Conservation (phyloP, 2,329 filamentous ascomycete genomes). For the Drechslerella dactyloides region DNA sequence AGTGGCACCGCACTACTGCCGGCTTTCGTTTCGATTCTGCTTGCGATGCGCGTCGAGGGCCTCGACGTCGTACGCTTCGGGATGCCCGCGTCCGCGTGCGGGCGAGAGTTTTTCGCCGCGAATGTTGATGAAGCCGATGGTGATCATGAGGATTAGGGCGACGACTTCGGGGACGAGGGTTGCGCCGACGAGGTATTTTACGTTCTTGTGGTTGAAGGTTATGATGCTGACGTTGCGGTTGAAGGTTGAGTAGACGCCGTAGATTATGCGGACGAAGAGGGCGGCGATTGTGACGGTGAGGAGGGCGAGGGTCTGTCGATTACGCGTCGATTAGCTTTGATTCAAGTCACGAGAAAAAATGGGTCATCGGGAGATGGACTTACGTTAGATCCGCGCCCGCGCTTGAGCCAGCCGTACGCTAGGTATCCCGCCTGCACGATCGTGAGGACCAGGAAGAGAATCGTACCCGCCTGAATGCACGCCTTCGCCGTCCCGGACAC, state of each 20-base stretch:
- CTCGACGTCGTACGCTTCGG: slow-evolving; percentile 31
- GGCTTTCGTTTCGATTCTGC: neutral
- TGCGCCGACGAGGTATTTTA: slow-evolving; percentile 42
- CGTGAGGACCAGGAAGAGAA: slow-evolving; percentile 39
- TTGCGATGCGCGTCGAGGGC: neutral
- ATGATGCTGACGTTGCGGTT: slow-evolving; percentile 32
- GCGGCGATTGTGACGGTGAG: slow-evolving; percentile 12
- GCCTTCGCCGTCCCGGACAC: slow-evolving; percentile 8
- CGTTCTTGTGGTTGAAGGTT: slow-evolving; percentile 5
- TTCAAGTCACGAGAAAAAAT: neutral
- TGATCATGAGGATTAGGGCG: slow-evolving; percentile 27
- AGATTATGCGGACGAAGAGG: slow-evolving; percentile 47
- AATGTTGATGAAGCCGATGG: slow-evolving; percentile 17
- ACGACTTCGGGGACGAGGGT: slow-evolving; percentile 37
- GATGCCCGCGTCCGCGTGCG: neutral
- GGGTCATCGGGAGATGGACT: neutral
- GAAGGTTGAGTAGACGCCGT: slow-evolving; percentile 41
- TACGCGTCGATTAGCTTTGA: neutral
- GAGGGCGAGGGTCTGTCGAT: slow-evolving; percentile 23
- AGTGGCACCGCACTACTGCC: neutral
- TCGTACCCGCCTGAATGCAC: slow-evolving; percentile 43
- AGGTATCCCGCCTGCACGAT: slow-evolving; percentile 34
- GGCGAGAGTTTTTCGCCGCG: slow-evolving; percentile 7
- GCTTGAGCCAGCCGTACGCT: slow-evolving; percentile 22
- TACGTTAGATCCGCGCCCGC: slow-evolving; percentile 12